phyloP scores from a whole-genome alignment of 2,329 filamentous ascomycete genomes.

The Herpotrichia juniperi region DNA sequence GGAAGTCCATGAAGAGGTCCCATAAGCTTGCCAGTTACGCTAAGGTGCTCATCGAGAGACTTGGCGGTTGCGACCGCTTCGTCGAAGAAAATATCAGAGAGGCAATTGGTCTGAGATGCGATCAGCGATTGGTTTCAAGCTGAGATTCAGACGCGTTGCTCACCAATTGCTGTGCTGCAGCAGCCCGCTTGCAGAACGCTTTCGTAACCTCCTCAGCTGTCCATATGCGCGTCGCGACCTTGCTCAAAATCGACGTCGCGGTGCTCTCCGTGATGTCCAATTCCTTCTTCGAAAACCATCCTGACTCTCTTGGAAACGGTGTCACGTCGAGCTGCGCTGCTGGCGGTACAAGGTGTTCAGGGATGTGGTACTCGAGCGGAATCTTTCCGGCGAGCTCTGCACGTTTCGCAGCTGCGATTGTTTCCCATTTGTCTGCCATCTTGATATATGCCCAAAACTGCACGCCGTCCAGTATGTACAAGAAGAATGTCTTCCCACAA shows the following conservation, averaged over 20 bases:
- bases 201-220: slow-evolving; percentile 58
- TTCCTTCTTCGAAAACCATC: slow-evolving; percentile 63
- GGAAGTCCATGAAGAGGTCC: slow-evolving; percentile 73
- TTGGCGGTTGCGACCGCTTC: slow-evolving; percentile 59
- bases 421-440: slow-evolving; percentile 49
- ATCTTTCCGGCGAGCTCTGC: slow-evolving; percentile 56
- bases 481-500: background rate
- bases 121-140: background rate
- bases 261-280: slow-evolving; percentile 56
- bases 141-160: background rate
- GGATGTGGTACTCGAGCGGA: slow-evolving; percentile 64
- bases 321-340: slow-evolving; percentile 63
- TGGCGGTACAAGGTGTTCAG: slow-evolving; percentile 59
- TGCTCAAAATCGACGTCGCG: slow-evolving; percentile 49
- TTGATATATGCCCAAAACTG: slow-evolving; percentile 3
- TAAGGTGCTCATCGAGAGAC: slow-evolving; percentile 59
- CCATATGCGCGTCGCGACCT: slow-evolving; percentile 52
- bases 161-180: slow-evolving; percentile 62
- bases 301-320: slow-evolving; percentile 60
- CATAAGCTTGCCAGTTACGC: slow-evolving; percentile 51
- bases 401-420: slow-evolving; percentile 52
- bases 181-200: slow-evolving; percentile 62
- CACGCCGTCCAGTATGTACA: background rate
- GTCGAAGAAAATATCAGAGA: slow-evolving; percentile 63
- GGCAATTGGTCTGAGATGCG: slow-evolving; percentile 60